Percentiles rank a stretch among this genome's conserved stretches.
These are phyloP conservation scores for Agrostemma githago DNA, from an alignment of 148 eudicot species.

Conservation along the genomic window DNA sequence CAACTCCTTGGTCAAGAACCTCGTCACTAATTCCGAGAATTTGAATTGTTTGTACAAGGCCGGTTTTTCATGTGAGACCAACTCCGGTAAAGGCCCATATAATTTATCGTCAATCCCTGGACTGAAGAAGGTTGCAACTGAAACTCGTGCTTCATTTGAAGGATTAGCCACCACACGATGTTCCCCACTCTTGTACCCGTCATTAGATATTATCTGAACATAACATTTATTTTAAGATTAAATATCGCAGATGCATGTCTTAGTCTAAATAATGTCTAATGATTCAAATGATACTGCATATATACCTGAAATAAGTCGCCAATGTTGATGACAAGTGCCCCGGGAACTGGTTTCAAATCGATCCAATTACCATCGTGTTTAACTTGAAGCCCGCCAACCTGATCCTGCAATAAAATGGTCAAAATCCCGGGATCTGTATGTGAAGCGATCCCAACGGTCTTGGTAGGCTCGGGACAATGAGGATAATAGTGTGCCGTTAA, in stretches of 20 bases:
- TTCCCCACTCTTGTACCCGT: constrained; percentile 62
- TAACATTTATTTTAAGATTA: neutral
- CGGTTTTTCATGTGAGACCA: constrained; percentile 46
- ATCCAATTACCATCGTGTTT: constrained; percentile 34
- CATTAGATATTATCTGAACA: constrained; percentile 59
- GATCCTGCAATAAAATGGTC: constrained; percentile 41
- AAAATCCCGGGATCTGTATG: constrained; percentile 44
- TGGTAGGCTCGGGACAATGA: constrained; percentile 39
- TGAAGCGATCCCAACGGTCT: constrained; percentile 33
- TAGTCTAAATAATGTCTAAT: too few species aligned
- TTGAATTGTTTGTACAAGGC: constrained; percentile 40
- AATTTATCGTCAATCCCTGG: constrained; percentile 41
- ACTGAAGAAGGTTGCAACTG: constrained; percentile 47
- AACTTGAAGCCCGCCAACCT: constrained; percentile 45
- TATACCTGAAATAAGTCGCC: constrained; percentile 47
- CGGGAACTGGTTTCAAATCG: constrained; percentile 34
- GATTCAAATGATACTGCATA: too few species aligned
- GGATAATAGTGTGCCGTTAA: constrained; percentile 39
- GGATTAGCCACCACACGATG: constrained; percentile 67
- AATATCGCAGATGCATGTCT: too few species aligned
- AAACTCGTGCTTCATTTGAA: constrained; percentile 36
- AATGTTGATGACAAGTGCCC: constrained; percentile 40
- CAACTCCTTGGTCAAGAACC: constrained; percentile 49
- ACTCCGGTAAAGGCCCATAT: constrained; percentile 61
- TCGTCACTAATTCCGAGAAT: constrained; percentile 34